Evolutionary conservation across 805 yeast genomes (phyloP).

Genomic region (Candida insectorum): DNA sequence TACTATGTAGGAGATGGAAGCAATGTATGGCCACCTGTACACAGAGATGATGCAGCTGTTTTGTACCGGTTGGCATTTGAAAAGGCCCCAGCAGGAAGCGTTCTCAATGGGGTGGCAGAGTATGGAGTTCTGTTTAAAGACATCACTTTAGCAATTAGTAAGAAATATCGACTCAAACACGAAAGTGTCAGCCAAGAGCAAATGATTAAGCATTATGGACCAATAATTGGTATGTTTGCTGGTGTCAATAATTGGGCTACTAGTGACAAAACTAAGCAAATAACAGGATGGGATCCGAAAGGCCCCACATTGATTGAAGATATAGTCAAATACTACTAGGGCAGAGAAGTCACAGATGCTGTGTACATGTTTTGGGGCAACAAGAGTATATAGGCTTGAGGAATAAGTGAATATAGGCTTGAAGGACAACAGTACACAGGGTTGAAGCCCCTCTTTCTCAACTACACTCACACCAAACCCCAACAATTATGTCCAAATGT

Average conservation of each 20-base stretch:
- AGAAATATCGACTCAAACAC: not conserved
- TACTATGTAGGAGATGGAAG: constrained; percentile 30
- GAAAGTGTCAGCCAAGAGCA: constrained; percentile 1
- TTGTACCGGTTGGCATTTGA: constrained; percentile 13
- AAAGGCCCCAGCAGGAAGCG: constrained; percentile 2
- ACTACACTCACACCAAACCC: too few relatives aligned
- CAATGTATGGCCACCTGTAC: constrained; percentile 28
- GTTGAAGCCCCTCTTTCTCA: too few relatives aligned
- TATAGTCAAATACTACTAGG: constrained; percentile 3
- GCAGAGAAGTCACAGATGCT: too few relatives aligned
- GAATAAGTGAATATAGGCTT: too few relatives aligned
- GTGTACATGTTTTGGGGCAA: too few relatives aligned
- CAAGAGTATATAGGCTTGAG: too few relatives aligned
- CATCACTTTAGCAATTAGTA: constrained; percentile 3
- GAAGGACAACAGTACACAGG: too few relatives aligned
- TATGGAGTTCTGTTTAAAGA: constrained; percentile 1
- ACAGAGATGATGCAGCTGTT: constrained; percentile 29
- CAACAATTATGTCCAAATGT: too few relatives aligned
- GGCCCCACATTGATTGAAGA: constrained; percentile 4
- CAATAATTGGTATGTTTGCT: constrained; percentile 1
- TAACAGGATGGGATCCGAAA: constrained; percentile 3
- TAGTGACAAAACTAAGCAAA: constrained; percentile 4
- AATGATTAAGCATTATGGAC: not conserved
- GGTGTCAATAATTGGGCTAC: not conserved
- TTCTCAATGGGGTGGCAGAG: constrained; percentile 2